These are phyloP conservation scores for Termitomyces sp. DNA, from an alignment of 768 basidiomycete species.

Conservation along the genomic window DNA sequence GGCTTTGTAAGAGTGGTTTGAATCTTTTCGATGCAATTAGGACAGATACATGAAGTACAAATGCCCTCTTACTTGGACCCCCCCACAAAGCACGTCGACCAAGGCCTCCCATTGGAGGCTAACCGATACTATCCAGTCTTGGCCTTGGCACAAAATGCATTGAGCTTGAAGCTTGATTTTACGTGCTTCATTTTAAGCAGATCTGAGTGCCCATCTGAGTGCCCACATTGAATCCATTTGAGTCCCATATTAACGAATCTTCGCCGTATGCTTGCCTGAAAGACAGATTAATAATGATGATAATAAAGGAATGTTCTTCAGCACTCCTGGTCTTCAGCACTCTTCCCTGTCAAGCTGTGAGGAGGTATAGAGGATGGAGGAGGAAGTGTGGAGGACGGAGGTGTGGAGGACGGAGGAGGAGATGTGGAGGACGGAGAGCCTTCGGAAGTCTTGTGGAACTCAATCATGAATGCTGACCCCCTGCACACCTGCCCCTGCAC, in stretches of 20 bases:
- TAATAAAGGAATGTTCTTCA: conserved; percentile 53
- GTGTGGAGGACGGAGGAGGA: no score
- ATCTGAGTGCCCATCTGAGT: no score
- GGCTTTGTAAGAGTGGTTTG: conserved; percentile 68
- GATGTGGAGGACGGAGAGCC: no score
- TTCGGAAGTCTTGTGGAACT: conserved; percentile 74
- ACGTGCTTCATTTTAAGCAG: conserved; percentile 75
- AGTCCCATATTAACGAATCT: conserved; percentile 40
- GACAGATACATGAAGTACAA: background rate
- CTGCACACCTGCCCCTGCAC: no score
- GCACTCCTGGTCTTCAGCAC: conserved; percentile 38
- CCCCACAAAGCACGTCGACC: conserved; percentile 81
- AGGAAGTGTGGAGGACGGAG: no score
- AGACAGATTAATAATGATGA: conserved; percentile 2
- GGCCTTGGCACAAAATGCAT: conserved; percentile 64
- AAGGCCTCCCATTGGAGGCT: conserved; percentile 71
- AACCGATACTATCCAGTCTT: conserved; percentile 36
- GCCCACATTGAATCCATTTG: conserved; percentile 82
- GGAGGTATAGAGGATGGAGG: conserved; percentile 84
- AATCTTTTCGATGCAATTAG: conserved; percentile 36
- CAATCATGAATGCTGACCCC: conserved; percentile 89
- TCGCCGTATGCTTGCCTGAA: conserved; percentile 63
- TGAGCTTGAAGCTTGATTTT: conserved; percentile 66
- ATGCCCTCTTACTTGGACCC: conserved; percentile 64
- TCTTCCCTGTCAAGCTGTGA: conserved; percentile 49